These are phyloP conservation scores for Exophiala alcalophila DNA, from an alignment of 2,329 filamentous ascomycete species.

Conservation along the genomic window DNA sequence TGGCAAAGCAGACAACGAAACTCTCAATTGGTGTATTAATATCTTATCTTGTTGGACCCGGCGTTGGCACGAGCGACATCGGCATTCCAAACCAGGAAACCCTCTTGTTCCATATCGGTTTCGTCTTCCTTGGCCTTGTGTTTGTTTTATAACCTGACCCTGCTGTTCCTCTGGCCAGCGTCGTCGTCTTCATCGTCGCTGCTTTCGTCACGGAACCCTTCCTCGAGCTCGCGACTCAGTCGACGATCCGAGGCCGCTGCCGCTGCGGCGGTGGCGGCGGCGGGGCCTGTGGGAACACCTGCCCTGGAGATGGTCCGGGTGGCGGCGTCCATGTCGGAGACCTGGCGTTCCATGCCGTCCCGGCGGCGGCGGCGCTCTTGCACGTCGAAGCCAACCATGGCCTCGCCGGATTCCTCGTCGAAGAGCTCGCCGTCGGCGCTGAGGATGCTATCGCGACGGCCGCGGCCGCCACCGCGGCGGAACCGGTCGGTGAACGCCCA, in stretches of 20 bases:
- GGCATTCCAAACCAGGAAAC: no score
- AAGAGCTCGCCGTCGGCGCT: slow-evolving; percentile 55
- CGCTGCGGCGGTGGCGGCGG: no score
- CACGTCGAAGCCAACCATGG: slow-evolving; percentile 53
- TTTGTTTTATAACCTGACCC: no score
- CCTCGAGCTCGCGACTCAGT: slow-evolving; percentile 75
- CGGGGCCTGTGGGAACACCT: slow-evolving; percentile 6
- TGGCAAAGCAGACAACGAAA: no score
- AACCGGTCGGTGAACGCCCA: slow-evolving; percentile 41
- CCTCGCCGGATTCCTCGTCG: slow-evolving; percentile 65
- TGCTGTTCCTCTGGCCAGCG: background rate
- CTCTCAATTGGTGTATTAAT: no score
- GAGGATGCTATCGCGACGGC: slow-evolving; percentile 34
- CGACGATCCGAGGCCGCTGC: slow-evolving; percentile 52
- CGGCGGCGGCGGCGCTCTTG: slow-evolving; percentile 42
- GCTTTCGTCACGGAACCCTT: slow-evolving; percentile 71
- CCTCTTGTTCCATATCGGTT: no score
- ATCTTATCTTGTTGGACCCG: no score
- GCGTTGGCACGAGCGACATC: no score
- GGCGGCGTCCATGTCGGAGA: slow-evolving; percentile 28
- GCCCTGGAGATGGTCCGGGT: slow-evolving; percentile 26
- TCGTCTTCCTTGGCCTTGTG: no score
- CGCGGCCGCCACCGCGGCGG: slow-evolving; percentile 1
- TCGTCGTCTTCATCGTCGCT: slow-evolving; percentile 52
- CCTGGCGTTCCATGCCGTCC: slow-evolving; percentile 37